Evolutionary conservation across 1,284 basidiomycete species (phyloP).

Genomic region (Coniferiporia weirii): DNA sequence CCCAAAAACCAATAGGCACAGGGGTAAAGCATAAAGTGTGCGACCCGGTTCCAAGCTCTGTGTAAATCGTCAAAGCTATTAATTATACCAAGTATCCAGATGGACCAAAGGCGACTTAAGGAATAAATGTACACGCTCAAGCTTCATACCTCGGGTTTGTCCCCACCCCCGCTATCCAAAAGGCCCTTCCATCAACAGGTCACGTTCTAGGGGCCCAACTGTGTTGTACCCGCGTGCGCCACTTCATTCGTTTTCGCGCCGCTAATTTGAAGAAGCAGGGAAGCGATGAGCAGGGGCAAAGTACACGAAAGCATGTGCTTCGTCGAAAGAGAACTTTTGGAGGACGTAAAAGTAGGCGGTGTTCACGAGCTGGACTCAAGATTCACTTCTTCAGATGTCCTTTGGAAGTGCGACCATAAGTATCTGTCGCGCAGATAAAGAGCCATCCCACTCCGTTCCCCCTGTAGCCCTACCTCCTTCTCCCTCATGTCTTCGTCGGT

Average conservation of each 20-base stretch:
- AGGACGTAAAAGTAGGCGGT: neutral
- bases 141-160: constrained; percentile 5
- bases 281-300: neutral
- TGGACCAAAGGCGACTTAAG: neutral
- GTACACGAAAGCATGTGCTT: neutral
- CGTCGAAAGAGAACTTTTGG: neutral
- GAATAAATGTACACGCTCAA: neutral
- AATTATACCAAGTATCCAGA: neutral
- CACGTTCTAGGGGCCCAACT: constrained; percentile 9
- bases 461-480: neutral
- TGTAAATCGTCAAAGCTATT: constrained; percentile 4
- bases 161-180: neutral
- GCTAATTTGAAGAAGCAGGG: neutral
- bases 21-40: constrained; percentile 2
- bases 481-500: neutral
- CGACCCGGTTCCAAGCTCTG: neutral
- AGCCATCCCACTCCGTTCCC: neutral
- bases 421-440: neutral
- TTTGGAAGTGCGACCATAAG: neutral
- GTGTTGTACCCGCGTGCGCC: neutral
- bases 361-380: neutral
- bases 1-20: neutral
- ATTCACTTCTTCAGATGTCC: neutral
- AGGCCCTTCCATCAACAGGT: neutral
- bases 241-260: neutral